Base-by-base conservation (phyloP, 345 rosid genomes). In the Pugionium dolabratum region DNA sequence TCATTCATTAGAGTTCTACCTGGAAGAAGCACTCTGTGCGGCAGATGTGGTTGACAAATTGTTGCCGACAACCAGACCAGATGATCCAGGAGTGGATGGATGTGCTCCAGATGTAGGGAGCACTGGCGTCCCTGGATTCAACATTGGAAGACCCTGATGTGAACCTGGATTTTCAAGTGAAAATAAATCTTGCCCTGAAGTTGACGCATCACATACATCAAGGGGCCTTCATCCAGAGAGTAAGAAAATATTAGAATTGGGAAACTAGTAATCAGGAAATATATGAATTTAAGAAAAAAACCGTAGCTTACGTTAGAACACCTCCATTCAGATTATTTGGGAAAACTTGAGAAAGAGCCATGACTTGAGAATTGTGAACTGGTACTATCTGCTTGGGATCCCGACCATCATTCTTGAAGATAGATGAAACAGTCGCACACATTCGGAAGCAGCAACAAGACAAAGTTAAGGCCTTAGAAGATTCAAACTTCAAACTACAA, bases 261-360 rank as follows among this genome's bases (percentile, higher is more conserved):
- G 7, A 33, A 69, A 41, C 46, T 56, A 36, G 37, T 25, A 47
- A 41, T 44, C 49, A 55, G 48, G 50, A 44, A 7, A 10, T 41
- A 66, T n/a, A 31, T 71, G 26, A 32, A 51, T 11, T 40, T 41
- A 72, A 32, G 8, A 25, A 62, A 70, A 59, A 33, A 66, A 36
- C 10, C 3, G 11, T n/a, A 76, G 76, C 98, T 86, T 85, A 95
- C 99, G 86, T 86, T 61, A 85, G 77, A 53, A 79, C 32, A 48
- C 78, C 72, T 64, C 97, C 98, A 79, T 81, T 89, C 48, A 75
- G 80, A 81, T 85, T 90, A 84, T 81, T 91, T 6, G 94, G 95
- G 76, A 81, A 85, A 72, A 78, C 88, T 87, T 87, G 97, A 71
- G 92, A 82, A 52, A 94, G 86, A 67, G 99, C 89, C 73, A 74